Conservation (phyloP, 2,329 filamentous ascomycete genomes). For the Colletotrichum abscissum region DNA sequence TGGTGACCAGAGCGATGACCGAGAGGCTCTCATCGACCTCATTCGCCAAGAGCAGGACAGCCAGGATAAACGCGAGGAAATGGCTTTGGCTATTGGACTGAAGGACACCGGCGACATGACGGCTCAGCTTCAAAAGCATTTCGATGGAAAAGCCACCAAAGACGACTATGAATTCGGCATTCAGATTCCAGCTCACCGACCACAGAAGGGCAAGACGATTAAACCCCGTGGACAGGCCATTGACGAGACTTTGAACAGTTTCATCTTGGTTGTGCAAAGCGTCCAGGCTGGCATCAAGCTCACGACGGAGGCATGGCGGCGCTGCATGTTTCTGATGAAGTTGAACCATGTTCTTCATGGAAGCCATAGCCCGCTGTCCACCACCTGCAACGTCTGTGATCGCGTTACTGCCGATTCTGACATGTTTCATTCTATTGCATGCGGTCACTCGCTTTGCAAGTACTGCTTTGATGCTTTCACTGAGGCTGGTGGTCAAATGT, state of each 20-base stretch:
- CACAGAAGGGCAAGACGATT: slow-evolving; percentile 26
- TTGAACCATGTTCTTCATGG: background rate
- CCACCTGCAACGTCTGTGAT: slow-evolving; percentile 3
- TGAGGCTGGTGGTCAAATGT: background rate
- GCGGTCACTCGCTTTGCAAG: slow-evolving; percentile 21
- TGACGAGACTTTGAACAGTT: slow-evolving; percentile 37
- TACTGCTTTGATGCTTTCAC: background rate
- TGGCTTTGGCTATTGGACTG: background rate
- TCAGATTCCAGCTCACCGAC: slow-evolving; percentile 30
- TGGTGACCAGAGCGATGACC: background rate
- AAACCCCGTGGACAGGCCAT: slow-evolving; percentile 33
- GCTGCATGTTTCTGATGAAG: slow-evolving; percentile 2
- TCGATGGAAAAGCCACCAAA: slow-evolving; percentile 5
- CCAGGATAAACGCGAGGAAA: background rate
- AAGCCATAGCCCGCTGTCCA: background rate
- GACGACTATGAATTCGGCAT: slow-evolving; percentile 39
- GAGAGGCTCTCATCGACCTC: background rate
- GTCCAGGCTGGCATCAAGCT: slow-evolving; percentile 23
- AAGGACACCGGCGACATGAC: background rate
- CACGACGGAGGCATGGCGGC: background rate
- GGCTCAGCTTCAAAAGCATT: slow-evolving; percentile 1
- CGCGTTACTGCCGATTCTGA: background rate
- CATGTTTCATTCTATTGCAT: slow-evolving; percentile 3
- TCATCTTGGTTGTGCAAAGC: slow-evolving; percentile 38
- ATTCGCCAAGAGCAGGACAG: background rate